Percentiles rank a stretch among this genome's conserved stretches.
Conservation (phyloP, 495 filamentous ascomycete species). For the Penicillium goetzii region DNA sequence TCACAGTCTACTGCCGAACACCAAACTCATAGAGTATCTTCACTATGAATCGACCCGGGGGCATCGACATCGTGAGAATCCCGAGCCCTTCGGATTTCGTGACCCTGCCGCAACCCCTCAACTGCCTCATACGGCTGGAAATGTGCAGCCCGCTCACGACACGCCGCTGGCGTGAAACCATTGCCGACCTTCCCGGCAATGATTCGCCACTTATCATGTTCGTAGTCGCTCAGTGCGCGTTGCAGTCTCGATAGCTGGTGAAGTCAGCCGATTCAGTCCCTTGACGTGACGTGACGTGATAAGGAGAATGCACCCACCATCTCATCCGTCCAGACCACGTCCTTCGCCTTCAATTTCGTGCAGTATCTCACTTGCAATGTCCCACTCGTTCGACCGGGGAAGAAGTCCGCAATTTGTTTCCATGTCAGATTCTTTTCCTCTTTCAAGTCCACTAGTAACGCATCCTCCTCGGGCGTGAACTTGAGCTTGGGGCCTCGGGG, state of each 20-base stretch:
- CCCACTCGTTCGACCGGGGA: constrained; percentile 83
- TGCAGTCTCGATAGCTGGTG: constrained; percentile 75
- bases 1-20: neutral
- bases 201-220: constrained; percentile 87
- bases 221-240: constrained; percentile 81
- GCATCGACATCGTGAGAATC: neutral
- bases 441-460: constrained; percentile 81
- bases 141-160: constrained; percentile 72
- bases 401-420: constrained; percentile 96
- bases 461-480: constrained; percentile 88
- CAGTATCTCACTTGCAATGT: constrained; percentile 93
- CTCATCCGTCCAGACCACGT: constrained; percentile 88
- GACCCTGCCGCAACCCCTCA: neutral
- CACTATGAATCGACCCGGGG: neutral
- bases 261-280: neutral
- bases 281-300: neutral
- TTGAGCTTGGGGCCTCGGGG: constrained; percentile 85
- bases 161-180: constrained; percentile 82
- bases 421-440: constrained; percentile 91
- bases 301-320: constrained; percentile 56
- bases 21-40: neutral
- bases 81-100: neutral
- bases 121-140: neutral
- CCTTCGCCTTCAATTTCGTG: constrained; percentile 90
- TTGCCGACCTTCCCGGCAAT: constrained; percentile 84